A percentile compares a stretch with the other conserved stretches of the same genome.
phyloP scores from a whole-genome alignment of 164 flowering plant genomes.

The Chloranthus sessilifolius region DNA sequence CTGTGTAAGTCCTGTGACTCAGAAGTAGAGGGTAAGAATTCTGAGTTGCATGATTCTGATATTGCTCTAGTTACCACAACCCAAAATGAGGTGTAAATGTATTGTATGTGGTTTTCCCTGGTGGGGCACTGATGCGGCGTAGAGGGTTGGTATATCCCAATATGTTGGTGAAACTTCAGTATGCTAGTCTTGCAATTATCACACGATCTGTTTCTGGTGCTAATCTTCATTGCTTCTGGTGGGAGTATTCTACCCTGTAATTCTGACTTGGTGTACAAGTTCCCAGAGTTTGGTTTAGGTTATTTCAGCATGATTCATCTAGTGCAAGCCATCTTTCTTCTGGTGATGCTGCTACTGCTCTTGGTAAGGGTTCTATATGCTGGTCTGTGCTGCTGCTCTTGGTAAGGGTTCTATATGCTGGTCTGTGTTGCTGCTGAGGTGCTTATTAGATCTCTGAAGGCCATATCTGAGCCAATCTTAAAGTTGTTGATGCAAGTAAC shows the following conservation, averaged over 20 bases:
- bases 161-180: constrained; percentile 2
- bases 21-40: no score
- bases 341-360: constrained; percentile 6
- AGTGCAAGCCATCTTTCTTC: no score
- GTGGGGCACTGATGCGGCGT: no score
- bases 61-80: constrained; percentile 10
- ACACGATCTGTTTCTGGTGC: constrained; percentile 4
- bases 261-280: background rate
- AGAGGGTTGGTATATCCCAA: no score
- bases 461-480: background rate
- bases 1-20: no score
- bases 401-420: background rate
- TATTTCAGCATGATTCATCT: no score
- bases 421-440: background rate
- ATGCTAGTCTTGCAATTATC: no score
- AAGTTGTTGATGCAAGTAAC: background rate
- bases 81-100: constrained; percentile 3
- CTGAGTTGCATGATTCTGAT: constrained; percentile 12
- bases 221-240: background rate
- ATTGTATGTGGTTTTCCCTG: constrained; percentile 6
- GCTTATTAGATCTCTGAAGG: background rate
- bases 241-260: background rate
- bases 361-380: background rate
- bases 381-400: constrained; percentile 3
- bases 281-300: background rate